Conservation (phyloP, 495 filamentous ascomycete species). For the Corynascus novoguineensis region DNA sequence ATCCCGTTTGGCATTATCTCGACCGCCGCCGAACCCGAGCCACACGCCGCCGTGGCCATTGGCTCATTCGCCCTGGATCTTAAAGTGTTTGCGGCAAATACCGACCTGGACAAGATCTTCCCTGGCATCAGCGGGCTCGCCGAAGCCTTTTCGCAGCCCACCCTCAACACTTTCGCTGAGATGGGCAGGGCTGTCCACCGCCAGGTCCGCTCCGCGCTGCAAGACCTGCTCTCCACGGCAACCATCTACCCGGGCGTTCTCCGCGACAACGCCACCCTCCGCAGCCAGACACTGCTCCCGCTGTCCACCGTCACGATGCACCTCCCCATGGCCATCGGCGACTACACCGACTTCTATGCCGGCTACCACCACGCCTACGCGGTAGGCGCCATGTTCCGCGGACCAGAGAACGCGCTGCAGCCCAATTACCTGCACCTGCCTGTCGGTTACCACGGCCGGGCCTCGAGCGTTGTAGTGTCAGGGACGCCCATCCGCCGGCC, state of each 20-base stretch:
- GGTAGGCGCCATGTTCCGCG: conserved; percentile 78
- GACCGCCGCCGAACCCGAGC: conserved; percentile 47
- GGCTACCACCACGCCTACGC: conserved; percentile 83
- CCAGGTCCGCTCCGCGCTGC: conserved; percentile 67
- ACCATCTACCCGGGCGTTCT: conserved; percentile 33
- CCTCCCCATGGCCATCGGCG: conserved; percentile 81
- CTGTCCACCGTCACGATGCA: conserved; percentile 62
- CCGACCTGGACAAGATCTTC: conserved; percentile 55
- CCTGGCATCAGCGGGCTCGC: conserved; percentile 53
- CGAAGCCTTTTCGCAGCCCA: conserved; percentile 60
- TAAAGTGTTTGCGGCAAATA: conserved; percentile 50
- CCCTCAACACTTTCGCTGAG: conserved; percentile 76
- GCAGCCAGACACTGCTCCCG: conserved; percentile 37
- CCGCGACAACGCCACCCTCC: conserved; percentile 32
- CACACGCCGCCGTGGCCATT: conserved; percentile 70
- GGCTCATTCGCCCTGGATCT: conserved; percentile 75
- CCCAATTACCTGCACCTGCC: conserved; percentile 89
- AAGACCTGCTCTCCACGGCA: conserved; percentile 59
- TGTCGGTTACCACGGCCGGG: conserved; percentile 81
- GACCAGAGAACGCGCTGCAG: conserved; percentile 71
- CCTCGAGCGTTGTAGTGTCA: conserved; percentile 71
- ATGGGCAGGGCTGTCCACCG: conserved; percentile 67
- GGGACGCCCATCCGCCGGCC: conserved; percentile 72
- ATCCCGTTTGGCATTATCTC: conserved; percentile 90
- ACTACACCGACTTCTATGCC: conserved; percentile 98